Evolutionary conservation across 2,329 filamentous ascomycete genomes (phyloP).

Genomic region (Penicillium thymicola): DNA sequence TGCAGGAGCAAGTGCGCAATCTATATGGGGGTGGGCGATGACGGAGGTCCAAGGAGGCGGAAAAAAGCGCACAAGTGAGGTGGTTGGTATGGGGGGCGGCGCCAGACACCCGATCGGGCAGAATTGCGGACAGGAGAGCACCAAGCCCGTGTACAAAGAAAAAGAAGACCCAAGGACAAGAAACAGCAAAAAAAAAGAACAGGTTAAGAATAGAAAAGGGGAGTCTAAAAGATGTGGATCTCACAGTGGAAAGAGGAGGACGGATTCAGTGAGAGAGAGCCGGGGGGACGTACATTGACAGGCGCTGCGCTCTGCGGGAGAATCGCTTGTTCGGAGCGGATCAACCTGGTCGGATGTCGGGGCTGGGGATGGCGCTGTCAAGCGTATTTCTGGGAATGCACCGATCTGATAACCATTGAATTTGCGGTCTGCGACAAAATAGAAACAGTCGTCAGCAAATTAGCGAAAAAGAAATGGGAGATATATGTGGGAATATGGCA

Average conservation of each 20-base stretch:
- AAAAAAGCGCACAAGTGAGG: conserved; percentile 23
- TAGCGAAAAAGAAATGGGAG: not conserved
- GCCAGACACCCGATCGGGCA: conserved; percentile 25
- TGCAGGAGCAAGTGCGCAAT: conserved; percentile 10
- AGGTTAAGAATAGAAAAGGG: conserved; percentile 9
- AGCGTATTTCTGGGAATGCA: conserved; percentile 39
- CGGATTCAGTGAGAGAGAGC: conserved; percentile 17
- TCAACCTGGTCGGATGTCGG: conserved; percentile 29
- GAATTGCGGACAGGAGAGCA: conserved; percentile 12
- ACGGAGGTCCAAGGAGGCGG: conserved; percentile 26
- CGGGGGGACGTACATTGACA: conserved; percentile 20
- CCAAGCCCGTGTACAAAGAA: conserved; percentile 13
- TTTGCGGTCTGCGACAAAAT: conserved; percentile 3
- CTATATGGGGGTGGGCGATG: conserved; percentile 21
- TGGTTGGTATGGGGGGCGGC: conserved; percentile 17
- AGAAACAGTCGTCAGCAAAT: not conserved
- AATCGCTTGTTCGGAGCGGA: conserved; percentile 41
- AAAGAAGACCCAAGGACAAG: conserved; percentile 13
- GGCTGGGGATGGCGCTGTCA: conserved; percentile 34
- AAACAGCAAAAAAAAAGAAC: conserved; percentile 1
- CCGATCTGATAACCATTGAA: conserved; percentile 14
- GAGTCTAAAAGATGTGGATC: conserved; percentile 27
- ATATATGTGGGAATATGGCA: not conserved
- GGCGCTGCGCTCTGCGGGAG: conserved; percentile 26
- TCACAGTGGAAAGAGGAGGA: conserved; percentile 25